Percentiles rank a stretch among this genome's conserved stretches.
phyloP scores from a whole-genome alignment of 2,329 filamentous ascomycete genomes.

The Pezicula radicicola region DNA sequence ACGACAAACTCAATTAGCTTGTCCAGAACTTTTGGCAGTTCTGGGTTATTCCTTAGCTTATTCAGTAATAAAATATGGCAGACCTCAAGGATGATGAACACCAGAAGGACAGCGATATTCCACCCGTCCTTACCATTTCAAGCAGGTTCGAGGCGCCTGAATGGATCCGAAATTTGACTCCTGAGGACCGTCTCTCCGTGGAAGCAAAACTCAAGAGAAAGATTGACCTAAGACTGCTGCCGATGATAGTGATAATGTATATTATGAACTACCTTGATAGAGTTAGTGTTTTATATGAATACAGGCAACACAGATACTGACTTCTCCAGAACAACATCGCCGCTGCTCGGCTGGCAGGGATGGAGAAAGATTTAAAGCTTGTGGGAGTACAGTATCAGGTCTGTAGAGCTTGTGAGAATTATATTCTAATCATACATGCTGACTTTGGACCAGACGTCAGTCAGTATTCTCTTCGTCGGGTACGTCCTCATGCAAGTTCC shows the following conservation, averaged over 20 bases:
- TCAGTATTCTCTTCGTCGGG: constrained; percentile 36
- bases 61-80: constrained; percentile 6
- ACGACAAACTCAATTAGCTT: too few species aligned
- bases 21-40: too few species aligned
- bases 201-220: constrained; percentile 60
- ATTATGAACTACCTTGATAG: constrained; percentile 64
- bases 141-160: constrained; percentile 19
- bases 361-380: constrained; percentile 38
- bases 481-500: constrained; percentile 36
- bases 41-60: background rate
- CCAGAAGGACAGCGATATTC: constrained; percentile 3
- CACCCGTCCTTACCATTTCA: background rate
- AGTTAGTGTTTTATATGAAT: constrained; percentile 18
- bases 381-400: constrained; percentile 31
- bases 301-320: constrained; percentile 19
- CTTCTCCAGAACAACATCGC: constrained; percentile 49
- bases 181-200: constrained; percentile 45
- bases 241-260: constrained; percentile 68
- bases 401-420: background rate
- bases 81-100: constrained; percentile 8
- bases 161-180: constrained; percentile 40
- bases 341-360: constrained; percentile 47
- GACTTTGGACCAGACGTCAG: constrained; percentile 30
- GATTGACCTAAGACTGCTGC: constrained; percentile 63
- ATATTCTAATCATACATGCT: background rate